Conservation (phyloP, 139 green algal species). For the Chlorella ohadii region DNA sequence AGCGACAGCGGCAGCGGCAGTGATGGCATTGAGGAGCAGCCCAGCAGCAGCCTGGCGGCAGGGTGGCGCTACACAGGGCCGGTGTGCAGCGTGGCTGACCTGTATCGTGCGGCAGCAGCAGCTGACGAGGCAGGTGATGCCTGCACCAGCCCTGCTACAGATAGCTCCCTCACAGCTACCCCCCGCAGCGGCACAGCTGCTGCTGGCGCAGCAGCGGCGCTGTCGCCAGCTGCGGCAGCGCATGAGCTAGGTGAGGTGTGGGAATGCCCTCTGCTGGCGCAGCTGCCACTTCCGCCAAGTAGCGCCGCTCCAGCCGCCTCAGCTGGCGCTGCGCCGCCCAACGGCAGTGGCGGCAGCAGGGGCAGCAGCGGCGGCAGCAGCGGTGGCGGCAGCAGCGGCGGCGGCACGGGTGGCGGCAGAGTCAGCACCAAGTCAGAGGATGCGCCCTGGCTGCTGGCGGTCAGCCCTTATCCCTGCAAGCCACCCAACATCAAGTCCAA, state of each 20-base stretch:
- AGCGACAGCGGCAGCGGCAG: background rate
- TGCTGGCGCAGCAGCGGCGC: background rate
- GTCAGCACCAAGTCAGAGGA: background rate
- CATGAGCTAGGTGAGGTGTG: conserved; percentile 16
- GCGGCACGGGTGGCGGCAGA: background rate
- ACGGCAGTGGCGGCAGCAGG: background rate
- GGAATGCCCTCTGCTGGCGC: conserved; percentile 24
- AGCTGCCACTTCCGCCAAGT: background rate
- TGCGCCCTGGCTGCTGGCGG: conserved; percentile 25
- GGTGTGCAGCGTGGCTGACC: conserved; percentile 13
- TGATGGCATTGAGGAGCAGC: background rate
- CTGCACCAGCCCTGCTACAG: background rate
- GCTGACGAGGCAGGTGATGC: background rate
- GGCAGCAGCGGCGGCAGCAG: background rate
- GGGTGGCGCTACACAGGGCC: background rate
- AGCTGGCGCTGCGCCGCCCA: too few relatives aligned
- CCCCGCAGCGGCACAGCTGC: background rate
- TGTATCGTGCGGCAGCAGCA: background rate
- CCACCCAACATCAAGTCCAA: conserved; percentile 65
- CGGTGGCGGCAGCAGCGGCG: background rate
- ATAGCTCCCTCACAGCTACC: too few relatives aligned
- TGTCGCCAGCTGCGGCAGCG: background rate
- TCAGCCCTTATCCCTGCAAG: conserved; percentile 35
- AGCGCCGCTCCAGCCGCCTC: too few relatives aligned
- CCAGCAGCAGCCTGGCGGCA: conserved; percentile 19